Evolutionary conservation across 305 asterid genomes (phyloP).

Genomic region (Euphrasia arctica): DNA sequence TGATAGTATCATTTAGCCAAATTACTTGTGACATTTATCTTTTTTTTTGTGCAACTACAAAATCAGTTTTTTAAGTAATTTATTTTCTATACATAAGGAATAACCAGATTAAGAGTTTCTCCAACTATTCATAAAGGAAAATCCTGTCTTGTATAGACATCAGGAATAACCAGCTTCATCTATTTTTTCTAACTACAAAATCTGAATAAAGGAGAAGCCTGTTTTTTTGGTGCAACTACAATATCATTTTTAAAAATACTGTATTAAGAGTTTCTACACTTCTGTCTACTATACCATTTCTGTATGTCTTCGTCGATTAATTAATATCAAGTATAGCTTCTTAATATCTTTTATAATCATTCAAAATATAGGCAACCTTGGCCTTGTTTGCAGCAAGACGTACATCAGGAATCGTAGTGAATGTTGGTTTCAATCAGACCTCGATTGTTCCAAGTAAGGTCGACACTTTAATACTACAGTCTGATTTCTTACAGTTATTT

Average conservation of each 20-base stretch:
- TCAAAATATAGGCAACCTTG: conserved; percentile 70
- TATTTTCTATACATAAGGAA: too few relatives aligned
- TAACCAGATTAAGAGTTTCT: too few relatives aligned
- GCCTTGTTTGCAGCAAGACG: conserved; percentile 89
- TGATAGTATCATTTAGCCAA: too few relatives aligned
- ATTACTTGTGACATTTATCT: too few relatives aligned
- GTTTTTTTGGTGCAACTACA: too few relatives aligned
- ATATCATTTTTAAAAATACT: too few relatives aligned
- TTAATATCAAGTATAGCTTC: conserved; percentile 21
- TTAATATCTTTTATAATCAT: conserved; percentile 12
- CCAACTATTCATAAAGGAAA: not conserved
- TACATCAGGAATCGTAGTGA: conserved; percentile 91
- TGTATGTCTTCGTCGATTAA: conserved; percentile 14
- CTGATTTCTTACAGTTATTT: conserved; percentile 14
- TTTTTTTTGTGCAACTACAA: too few relatives aligned
- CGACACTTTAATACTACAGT: conserved; percentile 19
- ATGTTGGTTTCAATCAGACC: conserved; percentile 92
- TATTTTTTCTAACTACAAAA: too few relatives aligned
- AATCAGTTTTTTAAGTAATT: too few relatives aligned
- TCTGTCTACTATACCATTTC: not conserved
- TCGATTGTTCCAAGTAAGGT: conserved; percentile 88
- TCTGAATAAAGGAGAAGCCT: too few relatives aligned
- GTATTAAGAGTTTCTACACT: too few relatives aligned
- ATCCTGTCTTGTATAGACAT: not conserved
- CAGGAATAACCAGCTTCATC: not conserved